Base-by-base conservation (phyloP, 2,329 filamentous ascomycete genomes). In the Dothidotthia symphoricarpi region DNA sequence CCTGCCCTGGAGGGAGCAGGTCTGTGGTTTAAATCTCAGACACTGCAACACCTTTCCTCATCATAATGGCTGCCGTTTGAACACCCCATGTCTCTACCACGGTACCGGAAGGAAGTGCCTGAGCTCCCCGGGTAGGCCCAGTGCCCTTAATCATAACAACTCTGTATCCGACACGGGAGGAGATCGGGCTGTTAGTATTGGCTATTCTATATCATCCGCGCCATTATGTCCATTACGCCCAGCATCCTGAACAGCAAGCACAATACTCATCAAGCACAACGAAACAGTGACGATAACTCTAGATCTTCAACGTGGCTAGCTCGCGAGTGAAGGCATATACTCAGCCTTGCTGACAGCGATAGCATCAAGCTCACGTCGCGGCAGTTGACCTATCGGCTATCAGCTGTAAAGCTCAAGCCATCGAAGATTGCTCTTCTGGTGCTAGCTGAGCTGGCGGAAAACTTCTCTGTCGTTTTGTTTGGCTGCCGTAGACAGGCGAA, bases 391-490 rank as follows among this genome's bases (percentile, higher is more conserved):
- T 55, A 55, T 52, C 34, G 39, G 31, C 11, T 34, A 24, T 28
- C 24, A 43, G 16, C 29, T 44, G 27, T 17, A 34, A 39, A 31
- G 36, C 36, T 33, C 32, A 16, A 44, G 34, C 37, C 34, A 38
- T 38, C 31, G 28, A 35, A 47, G 53, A 50, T 56, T 61, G 58
- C 51, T 57, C 34, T 41, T 51, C 41, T 49, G 30, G 51, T 52
- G 36, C 49, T 55, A 55, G 43, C 41, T 59, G 57, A 54, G 57
- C 43, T 62, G 60, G 57, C 53, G 28, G 26, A 24, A 45, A 43
- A 39, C 33, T 34, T 35, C 42, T 44, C 39, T 45, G 40, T 53
- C 44, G 40, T 45, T 50, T 45, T 54, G 51, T 58, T 63, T 60
- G 60, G 51, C 38, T 45, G 49, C 44, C 46, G 40, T 57, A 45